Base-by-base conservation (phyloP, 805 yeast species). In the Komagataella pastoris region DNA sequence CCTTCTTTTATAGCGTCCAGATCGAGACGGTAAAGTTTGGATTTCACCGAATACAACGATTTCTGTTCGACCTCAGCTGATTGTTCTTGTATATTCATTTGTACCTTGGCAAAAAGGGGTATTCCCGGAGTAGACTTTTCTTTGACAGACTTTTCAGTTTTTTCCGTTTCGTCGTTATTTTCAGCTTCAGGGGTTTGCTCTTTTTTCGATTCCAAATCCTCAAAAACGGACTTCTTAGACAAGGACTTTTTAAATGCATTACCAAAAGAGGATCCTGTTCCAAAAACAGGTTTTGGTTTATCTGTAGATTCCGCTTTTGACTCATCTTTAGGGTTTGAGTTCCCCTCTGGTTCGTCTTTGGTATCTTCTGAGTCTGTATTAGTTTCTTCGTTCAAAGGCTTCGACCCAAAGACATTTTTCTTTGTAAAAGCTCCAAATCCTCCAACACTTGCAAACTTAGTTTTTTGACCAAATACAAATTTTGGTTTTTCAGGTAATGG, bases 21-120 rank as follows among this genome's bases (percentile, higher is more conserved):
- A 59, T 86, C 85, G 58, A 88, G 68, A 30, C 78, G 81, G 62
- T 90, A 93, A 24, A 93, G 69, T 61, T 90, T 88, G 3, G 95
- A 88, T 49, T 84, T 81, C 44, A 85, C 76, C 47, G 79, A 78
- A 63, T 78, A 87, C 6, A 83, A 61, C 0, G 85, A 77, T 40
- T 71, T 72, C 63, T 93, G 99, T 52, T 79, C 73, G 65, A 93
- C 99, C 65, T 93, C 99, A 1, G 98, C 99, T 0, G 98, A 88
- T 53, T 80, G 75, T 3, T 76, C 76, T 56, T 78, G 79, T 58
- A 76, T 80, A 49, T 74, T 75, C 47, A 84, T 67, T 53, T 81
- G 85, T 6, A 86, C 81, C 55, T 75, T 79, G 59, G 74, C 74
- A 60, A 74, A 79, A 30, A 30, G 40, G 8, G 71, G 63, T 46